A percentile compares a stretch with the other conserved stretches of the same genome.
Evolutionary conservation across 106 monocot species (phyloP).

Genomic region (Dendrobium huoshanense): DNA sequence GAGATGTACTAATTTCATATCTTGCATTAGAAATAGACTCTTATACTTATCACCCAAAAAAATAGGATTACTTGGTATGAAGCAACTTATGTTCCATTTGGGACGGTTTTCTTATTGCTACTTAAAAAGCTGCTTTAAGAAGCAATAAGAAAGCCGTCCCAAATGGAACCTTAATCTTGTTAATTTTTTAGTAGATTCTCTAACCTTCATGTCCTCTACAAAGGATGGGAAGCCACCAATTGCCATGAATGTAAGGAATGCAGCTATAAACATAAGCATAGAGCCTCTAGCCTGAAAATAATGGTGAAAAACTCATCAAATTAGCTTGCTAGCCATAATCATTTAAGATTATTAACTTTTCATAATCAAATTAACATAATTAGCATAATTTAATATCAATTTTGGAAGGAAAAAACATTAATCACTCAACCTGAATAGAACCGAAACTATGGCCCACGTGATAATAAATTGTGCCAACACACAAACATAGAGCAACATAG

Average conservation of each 20-base stretch:
- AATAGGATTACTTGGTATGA: background rate
- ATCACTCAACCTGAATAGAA: constrained; percentile 32
- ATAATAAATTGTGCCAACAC: constrained; percentile 42
- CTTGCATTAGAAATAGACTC: background rate
- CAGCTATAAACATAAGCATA: constrained; percentile 36
- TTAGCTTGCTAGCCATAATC: background rate
- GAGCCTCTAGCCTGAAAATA: constrained; percentile 43
- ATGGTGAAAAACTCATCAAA: background rate
- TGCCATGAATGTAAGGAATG: constrained; percentile 60
- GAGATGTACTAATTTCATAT: background rate
- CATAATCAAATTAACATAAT: background rate
- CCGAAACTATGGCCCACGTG: constrained; percentile 26
- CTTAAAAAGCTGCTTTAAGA: no score
- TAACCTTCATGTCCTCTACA: constrained; percentile 57
- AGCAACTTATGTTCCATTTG: background rate
- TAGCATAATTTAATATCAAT: no score
- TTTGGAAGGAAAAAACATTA: background rate
- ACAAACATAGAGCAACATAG: constrained; percentile 35
- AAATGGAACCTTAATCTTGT: no score
- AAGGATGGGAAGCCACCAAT: constrained; percentile 66
- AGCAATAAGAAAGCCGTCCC: no score
- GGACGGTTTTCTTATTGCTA: no score
- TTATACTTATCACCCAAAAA: background rate
- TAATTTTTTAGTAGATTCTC: background rate
- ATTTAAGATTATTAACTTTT: background rate